A percentile compares a stretch with the other conserved stretches of the same genome.
These are phyloP conservation scores for Kazachstania taianensis DNA, from an alignment of 805 yeast species.

Conservation along the genomic window DNA sequence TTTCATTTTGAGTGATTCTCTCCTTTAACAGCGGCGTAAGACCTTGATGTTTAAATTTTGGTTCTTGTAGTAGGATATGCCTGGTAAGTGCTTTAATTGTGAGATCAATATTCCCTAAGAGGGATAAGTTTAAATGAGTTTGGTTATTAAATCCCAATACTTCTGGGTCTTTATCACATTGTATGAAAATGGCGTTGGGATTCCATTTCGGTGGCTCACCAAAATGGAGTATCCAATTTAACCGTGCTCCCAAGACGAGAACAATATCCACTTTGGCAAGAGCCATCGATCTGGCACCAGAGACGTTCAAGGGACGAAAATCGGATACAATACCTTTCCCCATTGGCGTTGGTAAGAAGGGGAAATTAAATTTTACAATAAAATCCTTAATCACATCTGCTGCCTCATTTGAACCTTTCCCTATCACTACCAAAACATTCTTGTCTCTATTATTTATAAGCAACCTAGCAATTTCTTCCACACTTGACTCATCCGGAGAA, in stretches of 20 bases:
- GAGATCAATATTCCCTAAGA: constrained; percentile 46
- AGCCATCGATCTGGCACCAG: constrained; percentile 57
- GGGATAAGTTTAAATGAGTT: constrained; percentile 31
- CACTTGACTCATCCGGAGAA: constrained; percentile 10
- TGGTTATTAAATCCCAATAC: constrained; percentile 41
- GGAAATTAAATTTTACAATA: constrained; percentile 34
- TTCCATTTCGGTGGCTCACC: constrained; percentile 49
- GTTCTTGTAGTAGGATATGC: constrained; percentile 12
- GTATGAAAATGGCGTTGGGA: constrained; percentile 39
- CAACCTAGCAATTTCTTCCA: constrained; percentile 27
- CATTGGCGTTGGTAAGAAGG: constrained; percentile 70
- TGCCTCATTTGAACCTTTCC: constrained; percentile 54
- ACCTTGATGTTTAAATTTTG: constrained; percentile 7
- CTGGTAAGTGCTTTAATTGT: constrained; percentile 31
- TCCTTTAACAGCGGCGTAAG: constrained; percentile 7
- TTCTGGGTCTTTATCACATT: constrained; percentile 44
- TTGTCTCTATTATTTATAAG: constrained; percentile 29
- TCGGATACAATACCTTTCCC: constrained; percentile 64
- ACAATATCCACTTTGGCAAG: constrained; percentile 49
- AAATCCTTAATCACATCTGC: constrained; percentile 33
- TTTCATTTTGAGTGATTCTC: constrained; percentile 13
- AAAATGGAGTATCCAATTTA: constrained; percentile 66
- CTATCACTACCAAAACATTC: constrained; percentile 48
- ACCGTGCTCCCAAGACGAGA: constrained; percentile 51
- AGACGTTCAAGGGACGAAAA: constrained; percentile 35